Evolutionary conservation across 2,329 filamentous ascomycete genomes (phyloP).

Genomic region (Aureobasidium sp.): DNA sequence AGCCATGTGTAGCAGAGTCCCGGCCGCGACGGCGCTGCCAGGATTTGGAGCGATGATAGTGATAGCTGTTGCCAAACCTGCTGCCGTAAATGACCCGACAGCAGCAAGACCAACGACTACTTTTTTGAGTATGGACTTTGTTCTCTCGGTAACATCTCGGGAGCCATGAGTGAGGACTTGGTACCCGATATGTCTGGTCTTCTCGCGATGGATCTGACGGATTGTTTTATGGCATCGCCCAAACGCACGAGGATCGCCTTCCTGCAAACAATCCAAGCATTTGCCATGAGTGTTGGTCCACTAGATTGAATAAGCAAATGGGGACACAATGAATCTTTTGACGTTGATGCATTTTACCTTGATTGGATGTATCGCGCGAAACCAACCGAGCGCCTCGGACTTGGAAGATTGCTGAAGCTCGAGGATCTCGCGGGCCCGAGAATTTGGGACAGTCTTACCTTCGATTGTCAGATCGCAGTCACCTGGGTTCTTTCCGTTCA

Average conservation of each 20-base stretch:
- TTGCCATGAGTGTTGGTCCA: not conserved
- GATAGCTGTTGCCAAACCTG: not conserved
- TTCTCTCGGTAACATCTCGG: not conserved
- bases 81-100: not conserved
- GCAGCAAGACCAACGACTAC: not conserved
- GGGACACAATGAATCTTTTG: not conserved
- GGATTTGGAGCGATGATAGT: not conserved
- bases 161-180: not conserved
- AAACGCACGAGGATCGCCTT: not conserved
- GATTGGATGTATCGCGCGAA: not conserved
- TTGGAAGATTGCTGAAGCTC: not conserved
- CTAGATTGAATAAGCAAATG: not conserved
- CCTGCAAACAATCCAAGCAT: not conserved
- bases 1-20: not conserved
- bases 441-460: not conserved
- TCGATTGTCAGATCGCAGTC: not conserved
- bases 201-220: not conserved
- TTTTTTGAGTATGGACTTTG: not conserved
- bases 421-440: not conserved
- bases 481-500: not conserved
- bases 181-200: not conserved
- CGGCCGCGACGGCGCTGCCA: not conserved
- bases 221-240: not conserved
- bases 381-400: not conserved
- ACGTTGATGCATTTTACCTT: not conserved